Conservation (phyloP, 139 green algal genomes). For the Limnomonas spitsbergensis region DNA sequence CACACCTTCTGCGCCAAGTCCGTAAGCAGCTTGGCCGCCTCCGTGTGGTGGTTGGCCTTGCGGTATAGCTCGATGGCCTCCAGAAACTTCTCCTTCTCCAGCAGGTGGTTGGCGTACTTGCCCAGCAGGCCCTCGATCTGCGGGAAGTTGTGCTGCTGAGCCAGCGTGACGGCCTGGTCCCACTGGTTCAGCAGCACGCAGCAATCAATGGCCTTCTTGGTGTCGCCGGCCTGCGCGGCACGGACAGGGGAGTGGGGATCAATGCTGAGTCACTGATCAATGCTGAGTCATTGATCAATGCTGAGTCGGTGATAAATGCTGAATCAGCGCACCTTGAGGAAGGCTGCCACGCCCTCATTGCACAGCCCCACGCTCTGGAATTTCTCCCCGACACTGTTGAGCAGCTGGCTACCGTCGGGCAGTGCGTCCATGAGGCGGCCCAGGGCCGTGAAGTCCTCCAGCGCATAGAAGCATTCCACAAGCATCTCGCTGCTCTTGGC, state of each 20-base stretch:
- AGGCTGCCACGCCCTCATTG: slow-evolving; percentile 64
- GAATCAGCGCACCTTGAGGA: slow-evolving; percentile 51
- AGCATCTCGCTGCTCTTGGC: slow-evolving; percentile 72
- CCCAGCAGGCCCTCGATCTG: slow-evolving; percentile 69
- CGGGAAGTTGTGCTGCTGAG: slow-evolving; percentile 54
- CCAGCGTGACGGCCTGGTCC: slow-evolving; percentile 69
- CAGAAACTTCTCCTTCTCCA: slow-evolving; percentile 60
- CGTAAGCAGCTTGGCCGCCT: slow-evolving; percentile 19
- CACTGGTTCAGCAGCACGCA: slow-evolving; percentile 83
- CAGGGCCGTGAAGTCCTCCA: slow-evolving; percentile 72
- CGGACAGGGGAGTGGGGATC: not conserved
- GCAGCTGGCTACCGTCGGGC: slow-evolving; percentile 59
- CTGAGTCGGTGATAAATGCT: not conserved
- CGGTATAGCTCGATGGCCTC: slow-evolving; percentile 69
- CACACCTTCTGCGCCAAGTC: slow-evolving; percentile 9
- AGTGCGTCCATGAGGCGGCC: slow-evolving; percentile 61
- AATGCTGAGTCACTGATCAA: too few species aligned
- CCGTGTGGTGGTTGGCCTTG: slow-evolving; percentile 42
- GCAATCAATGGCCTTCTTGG: slow-evolving; percentile 73
- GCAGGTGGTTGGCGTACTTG: slow-evolving; percentile 70
- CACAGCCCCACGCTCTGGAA: slow-evolving; percentile 74
- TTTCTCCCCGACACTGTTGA: slow-evolving; percentile 61
- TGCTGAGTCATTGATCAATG: too few species aligned
- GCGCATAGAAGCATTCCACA: slow-evolving; percentile 67
- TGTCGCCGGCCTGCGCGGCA: slow-evolving; percentile 49